Evolutionary conservation across 768 basidiomycete species (phyloP).

Genomic region (Russula sp.): DNA sequence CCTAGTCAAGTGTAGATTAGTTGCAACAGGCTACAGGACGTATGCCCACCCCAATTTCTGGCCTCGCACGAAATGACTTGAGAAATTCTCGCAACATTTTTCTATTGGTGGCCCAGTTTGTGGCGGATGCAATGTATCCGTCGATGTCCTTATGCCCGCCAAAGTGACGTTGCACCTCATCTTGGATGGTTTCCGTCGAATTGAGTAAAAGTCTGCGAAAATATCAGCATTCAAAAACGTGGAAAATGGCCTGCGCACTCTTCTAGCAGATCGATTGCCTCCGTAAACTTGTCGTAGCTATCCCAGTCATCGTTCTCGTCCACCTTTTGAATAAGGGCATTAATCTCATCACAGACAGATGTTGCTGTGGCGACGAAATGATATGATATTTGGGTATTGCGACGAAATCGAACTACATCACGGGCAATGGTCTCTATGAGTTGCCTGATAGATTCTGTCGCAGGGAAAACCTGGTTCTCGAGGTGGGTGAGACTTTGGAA

Average conservation of each 20-base stretch:
- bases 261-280: constrained; percentile 16
- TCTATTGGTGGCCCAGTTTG: constrained; percentile 14
- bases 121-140: constrained; percentile 7
- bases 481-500: constrained; percentile 16
- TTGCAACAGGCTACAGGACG: neutral
- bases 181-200: constrained; percentile 7
- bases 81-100: neutral
- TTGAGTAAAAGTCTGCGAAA: constrained; percentile 6
- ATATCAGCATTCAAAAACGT: neutral
- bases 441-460: constrained; percentile 18
- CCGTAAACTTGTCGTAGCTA: constrained; percentile 20
- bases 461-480: constrained; percentile 16
- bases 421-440: constrained; percentile 18
- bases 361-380: constrained; percentile 17
- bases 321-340: constrained; percentile 14
- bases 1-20: neutral
- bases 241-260: constrained; percentile 2
- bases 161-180: constrained; percentile 12
- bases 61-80: neutral
- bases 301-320: constrained; percentile 21
- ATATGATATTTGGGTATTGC: constrained; percentile 22
- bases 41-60: constrained; percentile 10
- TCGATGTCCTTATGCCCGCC: constrained; percentile 14
- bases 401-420: constrained; percentile 21
- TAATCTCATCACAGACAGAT: constrained; percentile 14